Base-by-base conservation (phyloP, 305 asterid genomes). In the Andrographis paniculata region DNA sequence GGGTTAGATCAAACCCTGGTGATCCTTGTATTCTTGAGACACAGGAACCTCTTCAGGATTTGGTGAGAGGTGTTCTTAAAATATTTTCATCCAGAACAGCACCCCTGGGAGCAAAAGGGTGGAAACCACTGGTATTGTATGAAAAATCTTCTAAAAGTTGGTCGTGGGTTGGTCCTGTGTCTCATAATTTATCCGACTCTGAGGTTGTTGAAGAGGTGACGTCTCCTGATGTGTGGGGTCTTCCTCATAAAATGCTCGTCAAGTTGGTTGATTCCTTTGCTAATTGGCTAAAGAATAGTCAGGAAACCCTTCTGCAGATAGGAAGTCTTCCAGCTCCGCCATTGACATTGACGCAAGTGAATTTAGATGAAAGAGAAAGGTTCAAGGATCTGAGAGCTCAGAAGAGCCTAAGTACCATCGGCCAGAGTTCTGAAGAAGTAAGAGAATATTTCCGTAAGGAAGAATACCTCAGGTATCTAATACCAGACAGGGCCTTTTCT, bases 311-410 rank as follows among this genome's bases (percentile, higher is more conserved):
- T 50, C 92, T 73, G 76, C 94, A 91, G 66, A 80, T 91, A 21
- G 99, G 99, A 55, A 83, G 89, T 58, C 95, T 91, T 57, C 99
- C 99, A 41, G 75, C 72, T 13, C 96, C 99, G 4, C 99, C 99
- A 30, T 33, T 58, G 72, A 59, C 84, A 12, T 58, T 86, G 63
- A 72, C 74, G 84, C 93, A 87, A 61, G 68, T 65, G 40, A 80
- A 70, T 74, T 53, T 79, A 48, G 95, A 91, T 49, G 99, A 83
- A 73, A 91, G 87, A 64, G 96, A 91, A 60, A 66, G 99, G 72
- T 91, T 91, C 74, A 91, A 82, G 74, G 99, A 91, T 71, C 70
- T 91, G 59, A 78, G 93, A 71, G 99, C 96, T 54, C 99, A 91
- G 65, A 91, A 91, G 82, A 91, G 99, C 71, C 73, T 91, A 48